Base-by-base conservation (phyloP, 495 filamentous ascomycete species). In the Daldinia bambusicola region DNA sequence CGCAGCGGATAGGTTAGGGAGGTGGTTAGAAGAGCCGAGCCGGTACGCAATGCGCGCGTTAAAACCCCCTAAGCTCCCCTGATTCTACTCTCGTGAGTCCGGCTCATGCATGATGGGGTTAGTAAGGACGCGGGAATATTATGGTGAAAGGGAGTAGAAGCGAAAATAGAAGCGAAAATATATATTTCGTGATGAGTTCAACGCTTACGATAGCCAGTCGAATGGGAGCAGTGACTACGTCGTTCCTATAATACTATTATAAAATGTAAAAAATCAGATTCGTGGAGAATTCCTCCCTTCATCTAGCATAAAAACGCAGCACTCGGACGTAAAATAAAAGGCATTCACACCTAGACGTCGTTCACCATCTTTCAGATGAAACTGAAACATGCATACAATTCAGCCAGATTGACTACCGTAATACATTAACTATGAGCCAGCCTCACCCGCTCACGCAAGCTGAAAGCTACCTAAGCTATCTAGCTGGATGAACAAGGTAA, bases 401-500 rank as follows among this genome's bases (percentile, higher is more conserved):
- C 36, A 57, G 55, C 16, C 4, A 22, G 3, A 32, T 26, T 36
- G 36, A 14, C 18, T 13, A 38, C 37, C 36, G 32, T 20, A 57
- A 36, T 57, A 56, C 53, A 30, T 41, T 30, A 20, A 57, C 55
- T 26, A 57, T 57, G 18, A 57, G 55, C 50, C n/a, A n/a, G n/a
- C n/a, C n/a, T 16, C 18, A 4, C 20, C 34, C 36, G 34, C 16
- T 34, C 55, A 13, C 13, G 34, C 32, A 40, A 40, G 9, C 32
- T 14, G 3, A 57, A 40, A n/a, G n/a, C n/a, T n/a, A n/a, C n/a
- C n/a, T n/a, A n/a, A n/a, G n/a, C n/a, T n/a, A n/a, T n/a, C n/a
- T n/a, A n/a, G 55, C 55, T n/a, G 26, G 4, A 57, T 22, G 9
- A 56, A 38, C 53, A 34, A 16, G 53, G n/a, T 32, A 2, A 52